These are phyloP conservation scores for Tranzscheliella williamsii DNA, from an alignment of 1,284 basidiomycete genomes.

Conservation along the genomic window DNA sequence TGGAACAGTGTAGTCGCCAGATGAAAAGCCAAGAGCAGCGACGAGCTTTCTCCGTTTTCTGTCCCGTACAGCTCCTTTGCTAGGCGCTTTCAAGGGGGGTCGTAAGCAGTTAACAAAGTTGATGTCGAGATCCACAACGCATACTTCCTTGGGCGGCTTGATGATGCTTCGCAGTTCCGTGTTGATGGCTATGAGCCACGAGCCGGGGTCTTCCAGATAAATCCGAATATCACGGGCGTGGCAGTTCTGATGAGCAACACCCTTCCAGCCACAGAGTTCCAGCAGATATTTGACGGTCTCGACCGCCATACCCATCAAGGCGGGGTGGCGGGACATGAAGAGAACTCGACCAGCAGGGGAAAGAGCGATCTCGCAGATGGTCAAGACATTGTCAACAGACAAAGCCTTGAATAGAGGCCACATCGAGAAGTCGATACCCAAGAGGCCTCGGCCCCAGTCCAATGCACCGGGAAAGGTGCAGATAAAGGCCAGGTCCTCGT, in stretches of 20 bases:
- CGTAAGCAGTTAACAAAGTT: conserved; percentile 82
- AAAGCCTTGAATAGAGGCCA: conserved; percentile 95
- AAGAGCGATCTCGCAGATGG: conserved; percentile 89
- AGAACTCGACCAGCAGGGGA: conserved; percentile 88
- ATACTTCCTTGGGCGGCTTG: conserved; percentile 75
- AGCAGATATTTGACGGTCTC: conserved; percentile 87
- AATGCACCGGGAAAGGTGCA: conserved; percentile 62
- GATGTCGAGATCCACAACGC: conserved; percentile 88
- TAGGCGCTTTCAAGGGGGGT: conserved; percentile 78
- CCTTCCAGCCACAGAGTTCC: conserved; percentile 90
- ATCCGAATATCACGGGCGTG: conserved; percentile 88
- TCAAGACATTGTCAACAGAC: conserved; percentile 90
- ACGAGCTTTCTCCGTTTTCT: conserved; percentile 75
- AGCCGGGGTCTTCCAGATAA: conserved; percentile 70
- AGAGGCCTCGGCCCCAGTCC: conserved; percentile 62
- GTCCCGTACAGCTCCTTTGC: conserved; percentile 78
- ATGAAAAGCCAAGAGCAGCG: conserved; percentile 41
- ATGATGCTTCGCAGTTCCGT: conserved; percentile 79
- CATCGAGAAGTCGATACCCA: conserved; percentile 75
- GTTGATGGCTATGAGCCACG: conserved; percentile 89
- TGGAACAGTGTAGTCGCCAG: conserved; percentile 55
- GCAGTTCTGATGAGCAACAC: conserved; percentile 66
- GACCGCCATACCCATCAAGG: conserved; percentile 87
- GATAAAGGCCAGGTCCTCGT: conserved; percentile 56
- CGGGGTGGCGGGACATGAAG: conserved; percentile 85